These are phyloP conservation scores for Stephanodiscus minutulus DNA, from an alignment of 108 stramenopile genomes.

Conservation along the genomic window DNA sequence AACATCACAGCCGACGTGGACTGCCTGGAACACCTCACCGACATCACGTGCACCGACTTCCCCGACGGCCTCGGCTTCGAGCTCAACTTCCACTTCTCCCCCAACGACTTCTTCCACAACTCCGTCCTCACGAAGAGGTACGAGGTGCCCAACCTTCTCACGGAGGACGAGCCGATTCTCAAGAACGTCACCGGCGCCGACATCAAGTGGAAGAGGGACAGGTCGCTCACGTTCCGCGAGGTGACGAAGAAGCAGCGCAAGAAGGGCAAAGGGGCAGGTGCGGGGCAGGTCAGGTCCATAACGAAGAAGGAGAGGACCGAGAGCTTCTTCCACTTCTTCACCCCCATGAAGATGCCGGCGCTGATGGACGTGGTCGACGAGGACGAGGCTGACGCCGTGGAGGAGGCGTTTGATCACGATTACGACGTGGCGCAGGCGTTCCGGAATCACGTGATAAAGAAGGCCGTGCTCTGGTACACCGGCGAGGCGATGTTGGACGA, in stretches of 20 bases:
- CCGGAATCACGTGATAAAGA: constrained; percentile 84
- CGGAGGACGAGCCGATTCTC: constrained; percentile 91
- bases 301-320: constrained; percentile 72
- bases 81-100: constrained; percentile 83
- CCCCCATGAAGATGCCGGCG: constrained; percentile 68
- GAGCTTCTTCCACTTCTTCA: constrained; percentile 94
- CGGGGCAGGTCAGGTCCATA: constrained; percentile 84
- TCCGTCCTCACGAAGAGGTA: constrained; percentile 85
- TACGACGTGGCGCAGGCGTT: constrained; percentile 93
- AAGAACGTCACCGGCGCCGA: constrained; percentile 80
- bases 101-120: constrained; percentile 91
- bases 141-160: constrained; percentile 87
- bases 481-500: constrained; percentile 76
- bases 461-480: constrained; percentile 93
- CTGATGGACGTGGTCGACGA: constrained; percentile 77
- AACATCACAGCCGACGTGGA: constrained; percentile 69
- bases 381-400: constrained; percentile 79
- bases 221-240: constrained; percentile 60
- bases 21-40: constrained; percentile 71
- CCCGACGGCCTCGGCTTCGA: constrained; percentile 86
- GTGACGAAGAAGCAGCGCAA: constrained; percentile 85
- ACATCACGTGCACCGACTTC: constrained; percentile 75
- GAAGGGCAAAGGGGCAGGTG: constrained; percentile 76
- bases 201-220: constrained; percentile 84
- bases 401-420: constrained; percentile 85